Evolutionary conservation across 2,329 filamentous ascomycete genomes (phyloP).

Genomic region (Amphichorda felina): DNA sequence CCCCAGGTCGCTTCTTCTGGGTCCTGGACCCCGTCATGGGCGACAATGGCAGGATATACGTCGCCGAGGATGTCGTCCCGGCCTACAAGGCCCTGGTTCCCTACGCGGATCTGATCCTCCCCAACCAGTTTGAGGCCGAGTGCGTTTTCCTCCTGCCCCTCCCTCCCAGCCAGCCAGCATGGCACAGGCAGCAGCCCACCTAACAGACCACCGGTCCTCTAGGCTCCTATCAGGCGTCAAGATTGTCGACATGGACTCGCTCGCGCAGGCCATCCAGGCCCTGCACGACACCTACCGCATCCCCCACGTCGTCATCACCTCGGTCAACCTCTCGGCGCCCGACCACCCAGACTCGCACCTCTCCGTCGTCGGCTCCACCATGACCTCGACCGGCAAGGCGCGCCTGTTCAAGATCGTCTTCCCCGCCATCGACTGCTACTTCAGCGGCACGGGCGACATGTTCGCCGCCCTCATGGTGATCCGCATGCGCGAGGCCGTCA

Average conservation of each 20-base stretch:
- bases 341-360: slow-evolving; percentile 40
- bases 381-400: slow-evolving; percentile 48
- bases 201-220: slow-evolving; percentile 2
- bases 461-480: slow-evolving; percentile 87
- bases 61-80: slow-evolving; percentile 81
- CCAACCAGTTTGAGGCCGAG: slow-evolving; percentile 97
- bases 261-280: slow-evolving; percentile 62
- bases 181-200: too few species aligned
- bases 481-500: slow-evolving; percentile 73
- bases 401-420: slow-evolving; percentile 85
- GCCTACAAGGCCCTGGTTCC: slow-evolving; percentile 73
- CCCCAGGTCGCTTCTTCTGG: slow-evolving; percentile 83
- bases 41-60: slow-evolving; percentile 85
- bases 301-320: slow-evolving; percentile 89
- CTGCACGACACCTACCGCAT: slow-evolving; percentile 67
- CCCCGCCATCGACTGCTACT: slow-evolving; percentile 82
- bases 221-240: slow-evolving; percentile 78
- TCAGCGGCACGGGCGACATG: slow-evolving; percentile 96
- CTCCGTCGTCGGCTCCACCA: slow-evolving; percentile 67
- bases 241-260: slow-evolving; percentile 62
- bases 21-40: slow-evolving; percentile 98
- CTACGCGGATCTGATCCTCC: slow-evolving; percentile 82
- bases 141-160: slow-evolving; percentile 27
- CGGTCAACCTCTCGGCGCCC: slow-evolving; percentile 55
- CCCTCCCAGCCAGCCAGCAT: too few species aligned